Conservation (phyloP, 352 stramenopile species). For the Phytophthora boehmeriae region DNA sequence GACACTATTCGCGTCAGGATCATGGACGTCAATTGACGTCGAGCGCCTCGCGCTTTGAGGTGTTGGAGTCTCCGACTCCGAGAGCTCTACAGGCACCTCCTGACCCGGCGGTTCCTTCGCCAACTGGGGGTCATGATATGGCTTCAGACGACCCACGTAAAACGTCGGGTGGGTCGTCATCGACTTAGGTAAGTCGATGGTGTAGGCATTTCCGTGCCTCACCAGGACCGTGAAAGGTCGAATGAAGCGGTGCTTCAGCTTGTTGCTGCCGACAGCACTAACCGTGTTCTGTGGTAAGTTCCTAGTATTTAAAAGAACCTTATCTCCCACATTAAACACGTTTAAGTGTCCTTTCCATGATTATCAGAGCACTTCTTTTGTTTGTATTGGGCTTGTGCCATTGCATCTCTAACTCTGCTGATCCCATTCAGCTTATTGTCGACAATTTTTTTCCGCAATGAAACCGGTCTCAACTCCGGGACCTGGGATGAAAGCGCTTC, state of each 20-base stretch:
- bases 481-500: slow-evolving; percentile 4
- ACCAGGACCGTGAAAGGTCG: slow-evolving; percentile 10
- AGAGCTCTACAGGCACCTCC: no score
- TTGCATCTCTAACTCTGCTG: not conserved
- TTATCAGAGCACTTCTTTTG: slow-evolving; percentile 5
- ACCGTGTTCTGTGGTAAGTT: slow-evolving; percentile 11
- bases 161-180: slow-evolving; percentile 31
- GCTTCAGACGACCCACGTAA: slow-evolving; percentile 35
- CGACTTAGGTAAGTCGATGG: slow-evolving; percentile 5
- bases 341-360: slow-evolving; percentile 10
- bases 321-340: slow-evolving; percentile 7
- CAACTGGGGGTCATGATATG: slow-evolving; percentile 9
- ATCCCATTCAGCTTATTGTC: slow-evolving; percentile 6
- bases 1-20: no score
- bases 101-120: no score
- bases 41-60: no score
- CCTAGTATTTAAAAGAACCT: slow-evolving; percentile 8
- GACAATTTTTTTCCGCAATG: slow-evolving; percentile 1
- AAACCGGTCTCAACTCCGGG: not conserved
- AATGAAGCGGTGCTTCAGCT: slow-evolving; percentile 26
- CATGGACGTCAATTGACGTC: no score
- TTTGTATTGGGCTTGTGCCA: not conserved
- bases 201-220: not conserved
- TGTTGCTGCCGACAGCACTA: slow-evolving; percentile 9
- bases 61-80: no score